Base-by-base conservation (phyloP, 2,329 filamentous ascomycete genomes). In the Apiospora sp. region DNA sequence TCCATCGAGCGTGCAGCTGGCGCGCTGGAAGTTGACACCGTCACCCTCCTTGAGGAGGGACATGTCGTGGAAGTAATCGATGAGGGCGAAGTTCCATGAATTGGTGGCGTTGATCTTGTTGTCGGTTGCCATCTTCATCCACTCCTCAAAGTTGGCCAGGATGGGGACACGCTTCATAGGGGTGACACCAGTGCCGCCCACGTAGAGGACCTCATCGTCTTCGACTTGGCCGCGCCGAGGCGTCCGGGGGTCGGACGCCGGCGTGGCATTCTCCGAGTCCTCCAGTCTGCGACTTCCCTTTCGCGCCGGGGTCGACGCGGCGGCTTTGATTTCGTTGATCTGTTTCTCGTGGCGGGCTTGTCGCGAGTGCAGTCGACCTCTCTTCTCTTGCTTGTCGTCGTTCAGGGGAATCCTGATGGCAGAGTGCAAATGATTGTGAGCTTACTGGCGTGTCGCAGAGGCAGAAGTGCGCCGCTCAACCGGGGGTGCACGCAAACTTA, bases 121-220 rank as follows among this genome's bases (percentile, higher is more conserved):
- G 86, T 99, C 96, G 22, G 96, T 98, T 2, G 96, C 96, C 95
- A 99, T 97, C 88, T 98, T 99, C 95, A 99, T 98, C 96, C 96
- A 98, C 82, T 99, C 96, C 82, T 99, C 96, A 79, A 98, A 99
- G 84, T 99, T 99, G 79, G 96, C 96, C 71, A 99, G 87, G 78
- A 99, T 93, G 0, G 96, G 96, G 41, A 98, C 94, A 74, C 95
- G 93, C 88, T 98, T 98, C 92, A 97, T 96, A 71, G 96, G 96
- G 73, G 96, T 98, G 71, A 97, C 93, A 49, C 93, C 94, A 75
- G 87, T 90, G 44, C 93, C 93, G 73, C 90, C 91, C 67, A 94
- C 92, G 78, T 91, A 88, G 75, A 91, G 86, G 73, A 90, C 87
- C 48, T 91, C 89, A 75, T 90, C 87, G 75, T 89, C 87, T 67